Evolutionary conservation across 2,329 filamentous ascomycete species (phyloP).

Genomic region (Bertia moriformis): DNA sequence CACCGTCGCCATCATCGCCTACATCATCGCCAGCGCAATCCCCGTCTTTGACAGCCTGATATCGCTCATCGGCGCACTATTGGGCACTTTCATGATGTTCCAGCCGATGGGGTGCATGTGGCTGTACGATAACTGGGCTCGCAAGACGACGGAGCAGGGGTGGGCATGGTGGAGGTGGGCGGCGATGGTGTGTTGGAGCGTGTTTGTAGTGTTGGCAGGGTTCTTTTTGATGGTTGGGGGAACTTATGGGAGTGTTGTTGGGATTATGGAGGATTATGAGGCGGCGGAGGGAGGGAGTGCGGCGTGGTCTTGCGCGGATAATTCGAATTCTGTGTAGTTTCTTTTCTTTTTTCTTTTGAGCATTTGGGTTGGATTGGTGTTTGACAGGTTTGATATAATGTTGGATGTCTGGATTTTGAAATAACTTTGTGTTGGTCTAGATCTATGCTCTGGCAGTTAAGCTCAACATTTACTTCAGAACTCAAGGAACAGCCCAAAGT

Average conservation of each 20-base stretch:
- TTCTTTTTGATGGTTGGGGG: background rate
- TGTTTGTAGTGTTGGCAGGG: background rate
- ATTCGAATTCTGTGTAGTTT: too few species aligned
- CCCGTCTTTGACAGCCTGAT: background rate
- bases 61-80: background rate
- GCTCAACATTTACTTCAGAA: too few species aligned
- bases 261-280: background rate
- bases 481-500: too few species aligned
- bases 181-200: background rate
- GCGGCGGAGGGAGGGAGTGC: background rate
- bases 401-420: too few species aligned
- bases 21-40: background rate
- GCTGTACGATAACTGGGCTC: background rate
- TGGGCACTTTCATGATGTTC: background rate
- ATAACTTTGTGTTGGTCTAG: too few species aligned
- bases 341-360: too few species aligned
- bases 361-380: too few species aligned
- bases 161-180: background rate
- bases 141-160: too few species aligned
- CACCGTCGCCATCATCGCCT: background rate
- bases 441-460: too few species aligned
- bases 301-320: background rate
- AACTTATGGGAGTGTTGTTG: background rate
- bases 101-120: background rate
- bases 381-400: too few species aligned